Evolutionary conservation across 2,329 filamentous ascomycete species (phyloP), one percentile per base, ranked within the genome.

Genomic region (Cordyceps farinosa): DNA sequence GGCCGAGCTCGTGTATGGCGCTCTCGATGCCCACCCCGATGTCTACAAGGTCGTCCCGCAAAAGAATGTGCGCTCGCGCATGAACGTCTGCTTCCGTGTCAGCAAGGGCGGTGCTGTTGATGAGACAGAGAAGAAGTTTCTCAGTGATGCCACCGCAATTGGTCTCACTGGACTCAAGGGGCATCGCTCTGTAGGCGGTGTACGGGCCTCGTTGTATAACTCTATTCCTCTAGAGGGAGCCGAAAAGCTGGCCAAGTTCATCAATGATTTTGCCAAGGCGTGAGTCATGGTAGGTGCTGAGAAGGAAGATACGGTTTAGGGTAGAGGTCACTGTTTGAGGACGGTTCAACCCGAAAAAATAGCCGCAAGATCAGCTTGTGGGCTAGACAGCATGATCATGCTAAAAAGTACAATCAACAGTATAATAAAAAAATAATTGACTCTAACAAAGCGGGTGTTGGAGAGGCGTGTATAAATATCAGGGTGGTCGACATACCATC

Each of bases 81-180:
- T 98, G 90, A 98, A 98, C 77, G 90, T 98, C 64, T 97, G 92
- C 82, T 97, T 97, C 82, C 82, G 92, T 17, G 83, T 96, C 22
- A 80, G 69, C 67, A 81, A 79, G 74, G 75, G 80, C 54, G 84
- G 82, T 51, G 85, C 88, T 48, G 79, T 87, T 64, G 86, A 88
- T 58, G 87, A 84, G 13, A 83, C 87, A 29, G 93, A 98, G 75
- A 91, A 92, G 76, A 82, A 82, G 0, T 98, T 98, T 78, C 75
- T 98, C 52, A 84, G 88, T 65, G 86, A 90, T 54, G 89, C 87
- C 1, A 85, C 89, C 65, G 84, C 84, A 65, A 81, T 80, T 60
- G 87, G 90, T 0, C 79, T 97, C 30, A 86, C 87, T 32, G 94
- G 92, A 0, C 79, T 97, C 50, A 97, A 96, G 79, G 94, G 94